Evolutionary conservation across 2,329 filamentous ascomycete species (phyloP).

Genomic region (Cryphonectria nitschkei): DNA sequence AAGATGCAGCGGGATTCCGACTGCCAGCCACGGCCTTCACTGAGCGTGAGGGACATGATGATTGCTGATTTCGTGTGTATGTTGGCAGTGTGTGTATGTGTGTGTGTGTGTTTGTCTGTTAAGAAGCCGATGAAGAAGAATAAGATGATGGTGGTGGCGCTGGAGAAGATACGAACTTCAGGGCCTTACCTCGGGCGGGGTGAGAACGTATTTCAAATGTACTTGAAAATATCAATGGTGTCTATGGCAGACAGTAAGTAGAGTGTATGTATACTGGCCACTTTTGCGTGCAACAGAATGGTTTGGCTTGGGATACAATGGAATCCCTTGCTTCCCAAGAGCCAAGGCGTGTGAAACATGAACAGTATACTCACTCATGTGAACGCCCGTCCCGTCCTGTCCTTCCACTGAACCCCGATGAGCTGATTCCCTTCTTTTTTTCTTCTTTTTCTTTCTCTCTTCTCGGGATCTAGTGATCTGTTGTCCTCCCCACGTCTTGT

Average conservation of each 20-base stretch:
- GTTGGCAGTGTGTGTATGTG: too few species aligned
- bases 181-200: too few species aligned
- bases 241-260: not conserved
- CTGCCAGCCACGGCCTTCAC: not conserved
- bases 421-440: not conserved
- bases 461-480: not conserved
- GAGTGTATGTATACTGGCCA: not conserved
- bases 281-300: not conserved
- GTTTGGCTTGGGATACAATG: too few species aligned
- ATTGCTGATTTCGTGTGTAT: not conserved
- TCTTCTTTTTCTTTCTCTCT: too few species aligned
- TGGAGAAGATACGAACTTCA: not conserved
- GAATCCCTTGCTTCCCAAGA: not conserved
- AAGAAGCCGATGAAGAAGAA: not conserved
- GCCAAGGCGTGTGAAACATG: not conserved
- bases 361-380: not conserved
- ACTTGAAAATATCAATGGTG: not conserved
- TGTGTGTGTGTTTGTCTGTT: not conserved
- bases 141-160: not conserved
- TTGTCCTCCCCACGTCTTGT: not conserved
- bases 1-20: not conserved
- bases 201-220: not conserved
- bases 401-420: not conserved
- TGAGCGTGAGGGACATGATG: not conserved
- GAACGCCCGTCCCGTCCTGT: not conserved